These are phyloP conservation scores for Simmondsia chinensis DNA, from an alignment of 148 eudicot species.

Conservation along the genomic window DNA sequence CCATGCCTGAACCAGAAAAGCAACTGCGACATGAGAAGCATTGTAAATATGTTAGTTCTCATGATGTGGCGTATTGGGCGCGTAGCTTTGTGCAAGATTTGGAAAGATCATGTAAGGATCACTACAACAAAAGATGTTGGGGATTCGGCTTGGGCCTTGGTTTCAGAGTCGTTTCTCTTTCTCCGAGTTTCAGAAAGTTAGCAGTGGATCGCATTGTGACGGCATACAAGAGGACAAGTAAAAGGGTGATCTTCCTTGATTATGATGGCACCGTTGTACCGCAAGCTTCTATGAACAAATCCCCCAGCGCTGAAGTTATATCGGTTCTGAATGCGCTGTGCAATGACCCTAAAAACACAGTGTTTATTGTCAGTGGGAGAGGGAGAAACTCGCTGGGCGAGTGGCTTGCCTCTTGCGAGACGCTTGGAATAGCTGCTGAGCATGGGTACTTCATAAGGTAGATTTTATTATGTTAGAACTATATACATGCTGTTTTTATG, in stretches of 20 bases:
- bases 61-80: constrained; percentile 89
- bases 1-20: constrained; percentile 47
- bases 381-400: constrained; percentile 41
- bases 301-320: constrained; percentile 42
- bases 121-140: constrained; percentile 75
- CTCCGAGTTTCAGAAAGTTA: constrained; percentile 75
- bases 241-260: constrained; percentile 69
- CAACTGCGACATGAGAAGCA: constrained; percentile 75
- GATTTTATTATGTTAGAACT: background rate
- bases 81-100: constrained; percentile 78
- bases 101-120: constrained; percentile 76
- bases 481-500: background rate
- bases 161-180: constrained; percentile 79
- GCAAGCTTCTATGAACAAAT: constrained; percentile 41
- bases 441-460: constrained; percentile 72
- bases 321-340: constrained; percentile 39
- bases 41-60: constrained; percentile 74
- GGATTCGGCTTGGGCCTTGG: constrained; percentile 84
- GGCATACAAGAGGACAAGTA: constrained; percentile 56
- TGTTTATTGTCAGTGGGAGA: constrained; percentile 69
- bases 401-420: constrained; percentile 66
- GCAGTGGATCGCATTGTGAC: constrained; percentile 56
- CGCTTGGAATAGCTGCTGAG: constrained; percentile 65
- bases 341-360: constrained; percentile 54
- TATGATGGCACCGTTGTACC: constrained; percentile 73